Evolutionary conservation across 768 basidiomycete genomes (phyloP), one percentile per base, ranked within the genome.

Genomic region (Pluteus cervinus): DNA sequence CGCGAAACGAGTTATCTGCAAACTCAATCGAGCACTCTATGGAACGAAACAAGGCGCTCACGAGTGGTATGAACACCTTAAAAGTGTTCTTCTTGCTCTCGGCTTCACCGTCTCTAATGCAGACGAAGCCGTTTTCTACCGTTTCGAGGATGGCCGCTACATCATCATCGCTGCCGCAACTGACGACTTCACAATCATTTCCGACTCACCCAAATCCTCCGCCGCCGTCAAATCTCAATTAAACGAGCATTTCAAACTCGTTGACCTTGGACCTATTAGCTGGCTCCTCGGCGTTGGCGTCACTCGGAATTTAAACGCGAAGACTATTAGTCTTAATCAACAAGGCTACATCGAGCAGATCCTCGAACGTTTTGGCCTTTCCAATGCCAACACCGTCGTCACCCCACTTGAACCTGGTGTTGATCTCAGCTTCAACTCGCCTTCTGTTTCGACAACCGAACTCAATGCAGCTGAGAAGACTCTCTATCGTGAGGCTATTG

Each of bases 161-260:
- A 41, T 37, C 5, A 49, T 56, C 11, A 17, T 57, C 6, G 51
- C 46, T 15, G 45, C 43, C 6, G 47, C 52, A 5, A 54, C 50
- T 8, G 62, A 65, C 33, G 53, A 66, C 43, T 55, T 57, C 41
- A 53, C 54, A 0, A 47, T 62, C 14, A 38, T 56, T 7, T 46
- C 49, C 11, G 24, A 50, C 25, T 43, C 42, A 5, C 20, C 40
- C 16, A n/a, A 18, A 4, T 38, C 42, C n/a, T 18, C 39, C 3
- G 7, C 23, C 7, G 5, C 7, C 3, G 23, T 48, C 33, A 23
- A 43, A 18, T 28, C 37, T 9, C 37, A 48, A 17, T 34, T 63
- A 2, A 39, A 41, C 4, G 25, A 45, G 11, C 28, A 48, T 17
- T 29, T 57, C 9, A 44, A 60, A 9, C 40, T 60, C 5, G 38